Base-by-base conservation (phyloP, 2,329 filamentous ascomycete genomes). In the Fusarium gaditjirri region DNA sequence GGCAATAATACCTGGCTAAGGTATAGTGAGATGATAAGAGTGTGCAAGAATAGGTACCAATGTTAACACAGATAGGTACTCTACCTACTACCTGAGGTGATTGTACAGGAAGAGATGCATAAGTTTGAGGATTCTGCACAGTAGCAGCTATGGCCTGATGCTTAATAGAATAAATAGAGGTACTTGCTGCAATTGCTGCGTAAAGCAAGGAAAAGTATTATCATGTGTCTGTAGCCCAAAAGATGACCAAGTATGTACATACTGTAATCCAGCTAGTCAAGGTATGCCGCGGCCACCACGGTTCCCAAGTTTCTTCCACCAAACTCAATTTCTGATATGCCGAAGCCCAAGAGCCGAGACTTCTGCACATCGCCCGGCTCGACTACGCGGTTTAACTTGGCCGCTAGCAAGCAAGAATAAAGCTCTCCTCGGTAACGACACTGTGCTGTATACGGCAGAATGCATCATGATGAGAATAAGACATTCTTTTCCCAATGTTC, bases 271-370 rank as follows among this genome's bases (percentile, higher is more conserved):
- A 25, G 25, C 25, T 25, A 25, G 25, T 25, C 25, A 25, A 59
- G 23, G 42, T 11, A 61, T 47, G 27, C 44, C 44, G 27, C 38
- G 21, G 13, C 21, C 29, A 33, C 44, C 21, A 27, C 21, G n/a
- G 25, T 47, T 49, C 42, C 44, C n/a, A 44, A 52, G 38, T 8
- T 61, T 35, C 39, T 61, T 64, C 33, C 43, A 36, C 42, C 33
- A 64, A 63, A 64, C 36, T 56, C 49, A 50, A 56, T 57, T 33
- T n/a, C 46, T 23, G 31, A 62, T 52, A 43, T 64, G 46, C 61
- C 61, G 61, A 64, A 44, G 46, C 31, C 65, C n/a, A 47, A 33
- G 17, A 66, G 53, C 61, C 61, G 52, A 66, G 61, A 65, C 50
- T 43, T 42, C 25, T 23, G 33, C 27, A 35, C n/a, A 25, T 42